A percentile compares a stretch with the other conserved stretches of the same genome.
Conservation (phyloP, 2,329 filamentous ascomycete genomes). For the Penicillium sp. region DNA sequence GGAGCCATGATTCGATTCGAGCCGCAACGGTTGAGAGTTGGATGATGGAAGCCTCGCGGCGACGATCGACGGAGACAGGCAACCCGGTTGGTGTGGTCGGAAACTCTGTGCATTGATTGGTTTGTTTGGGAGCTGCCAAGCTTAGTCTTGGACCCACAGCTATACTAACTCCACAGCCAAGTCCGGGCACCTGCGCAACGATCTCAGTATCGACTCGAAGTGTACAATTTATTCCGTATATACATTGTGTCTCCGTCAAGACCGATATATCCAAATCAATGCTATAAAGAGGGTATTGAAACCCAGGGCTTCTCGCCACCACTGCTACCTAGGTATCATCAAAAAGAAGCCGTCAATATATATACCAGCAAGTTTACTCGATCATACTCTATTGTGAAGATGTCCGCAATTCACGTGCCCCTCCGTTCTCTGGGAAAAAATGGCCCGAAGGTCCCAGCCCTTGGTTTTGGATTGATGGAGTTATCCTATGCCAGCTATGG, state of each 20-base stretch:
- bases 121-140: not conserved
- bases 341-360: not conserved
- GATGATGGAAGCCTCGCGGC: not conserved
- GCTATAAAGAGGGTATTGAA: not conserved
- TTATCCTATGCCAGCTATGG: constrained; percentile 6
- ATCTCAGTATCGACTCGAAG: not conserved
- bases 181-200: not conserved
- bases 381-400: not conserved
- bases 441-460: constrained; percentile 10
- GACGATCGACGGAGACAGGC: not conserved
- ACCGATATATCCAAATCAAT: not conserved
- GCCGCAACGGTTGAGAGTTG: not conserved
- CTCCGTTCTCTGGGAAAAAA: constrained; percentile 4
- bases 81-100: constrained; percentile 6
- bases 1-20: not conserved
- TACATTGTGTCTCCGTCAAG: not conserved
- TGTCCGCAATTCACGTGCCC: not conserved
- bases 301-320: not conserved
- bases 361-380: not conserved
- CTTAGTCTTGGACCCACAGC: not conserved
- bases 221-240: not conserved
- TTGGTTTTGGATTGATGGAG: constrained; percentile 17
- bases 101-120: constrained; percentile 1
- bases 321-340: not conserved
- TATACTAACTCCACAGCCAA: not conserved